Percentiles rank a stretch among this genome's conserved stretches.
Conservation (phyloP, 305 asterid species). For the Ilex paraguariensis region DNA sequence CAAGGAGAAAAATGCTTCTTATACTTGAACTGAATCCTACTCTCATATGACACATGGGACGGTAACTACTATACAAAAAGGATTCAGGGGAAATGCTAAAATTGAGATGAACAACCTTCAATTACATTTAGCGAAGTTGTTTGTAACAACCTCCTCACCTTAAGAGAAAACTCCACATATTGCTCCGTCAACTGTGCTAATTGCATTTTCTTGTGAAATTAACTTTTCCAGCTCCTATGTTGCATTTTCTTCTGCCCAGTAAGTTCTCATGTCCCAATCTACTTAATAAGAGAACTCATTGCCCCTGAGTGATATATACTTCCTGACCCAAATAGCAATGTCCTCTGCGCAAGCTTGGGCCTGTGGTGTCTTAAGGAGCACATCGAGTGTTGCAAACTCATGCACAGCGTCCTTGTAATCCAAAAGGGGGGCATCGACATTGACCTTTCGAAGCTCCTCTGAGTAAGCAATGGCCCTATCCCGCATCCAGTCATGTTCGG, state of each 20-base stretch:
- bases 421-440: slow-evolving; percentile 65
- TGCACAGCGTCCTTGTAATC: slow-evolving; percentile 71
- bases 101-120: too few relatives aligned
- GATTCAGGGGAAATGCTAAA: too few relatives aligned
- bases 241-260: background rate
- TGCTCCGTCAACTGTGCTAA: too few relatives aligned
- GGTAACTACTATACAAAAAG: too few relatives aligned
- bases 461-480: slow-evolving; percentile 78
- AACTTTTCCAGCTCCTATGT: too few relatives aligned
- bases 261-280: background rate
- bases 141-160: too few relatives aligned
- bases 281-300: slow-evolving; percentile 61
- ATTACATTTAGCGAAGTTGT: too few relatives aligned
- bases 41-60: too few relatives aligned
- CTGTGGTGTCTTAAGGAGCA: slow-evolving; percentile 55
- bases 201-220: too few relatives aligned
- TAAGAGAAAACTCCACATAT: too few relatives aligned
- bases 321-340: slow-evolving; percentile 78
- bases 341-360: slow-evolving; percentile 75
- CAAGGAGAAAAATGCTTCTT: too few relatives aligned
- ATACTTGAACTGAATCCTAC: too few relatives aligned
- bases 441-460: slow-evolving; percentile 68
- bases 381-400: slow-evolving; percentile 71
- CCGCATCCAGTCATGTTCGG: slow-evolving; percentile 84
- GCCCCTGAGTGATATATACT: slow-evolving; percentile 72